Evolutionary conservation across 164 flowering plant species (phyloP), one percentile per base, ranked within the genome.

Genomic region (Sedum album): DNA sequence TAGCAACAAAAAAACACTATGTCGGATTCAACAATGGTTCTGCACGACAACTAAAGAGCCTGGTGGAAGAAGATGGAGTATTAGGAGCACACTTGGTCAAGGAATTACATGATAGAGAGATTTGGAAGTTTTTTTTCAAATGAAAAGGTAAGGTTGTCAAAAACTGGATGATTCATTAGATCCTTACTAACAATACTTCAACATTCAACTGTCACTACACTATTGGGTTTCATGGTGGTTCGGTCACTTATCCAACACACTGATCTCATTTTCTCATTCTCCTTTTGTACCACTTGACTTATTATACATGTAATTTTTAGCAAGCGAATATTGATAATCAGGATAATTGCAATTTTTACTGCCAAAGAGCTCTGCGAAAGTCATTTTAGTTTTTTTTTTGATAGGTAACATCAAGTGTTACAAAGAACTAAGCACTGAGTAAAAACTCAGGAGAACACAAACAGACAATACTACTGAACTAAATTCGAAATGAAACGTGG

Each of bases 41-140:
- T 51, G 85, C 83, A 0, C 73, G 85, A 41, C 88, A 86, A 44
- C 72, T 91, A 68, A 82, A 84, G 73, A 75, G 73, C 71, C 67
- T 91, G 66, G 86, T 86, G 6, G 96, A 91, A 38, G 97, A 91
- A 73, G 97, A 87, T 70, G 85, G 89, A 61, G 70, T 86, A 36
- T 88, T 87, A 33, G 97, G 97, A 70, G 86, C 74, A 8, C 97
- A 87, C 70, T 67, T 86, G 31, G 83, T 88, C 14, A 85, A 82
- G 71, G 95, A 88, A 71, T 73, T 82, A 68, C 26, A 82, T 53
- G 96, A 90, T 44, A 78, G 90, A 79, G 96, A 86, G 74, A 75
- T 85, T 44, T 90, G 91, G 96, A 90, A 90, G 79, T 82, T 91
- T 82, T 91, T 91, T 57, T 80, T 85, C 77, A 90, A 85, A 78